Percentiles rank a stretch among this genome's conserved stretches.
Evolutionary conservation across 768 basidiomycete genomes (phyloP).

Genomic region (Mrakia gelida): DNA sequence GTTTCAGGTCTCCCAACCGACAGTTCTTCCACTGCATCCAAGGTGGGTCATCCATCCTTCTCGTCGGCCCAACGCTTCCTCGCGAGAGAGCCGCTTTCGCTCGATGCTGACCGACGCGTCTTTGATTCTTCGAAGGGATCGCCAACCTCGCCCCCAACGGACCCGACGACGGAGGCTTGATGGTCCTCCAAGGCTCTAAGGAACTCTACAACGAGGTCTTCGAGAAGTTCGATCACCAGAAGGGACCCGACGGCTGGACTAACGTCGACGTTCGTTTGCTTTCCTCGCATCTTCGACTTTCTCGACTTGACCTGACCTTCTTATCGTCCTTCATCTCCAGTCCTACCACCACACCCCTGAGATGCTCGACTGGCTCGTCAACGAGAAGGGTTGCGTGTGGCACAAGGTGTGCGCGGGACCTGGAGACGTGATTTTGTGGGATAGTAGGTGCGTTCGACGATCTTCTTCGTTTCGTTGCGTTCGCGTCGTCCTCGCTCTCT

Average conservation of each 20-base stretch:
- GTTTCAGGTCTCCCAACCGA: background rate
- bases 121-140: conserved; percentile 6
- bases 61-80: background rate
- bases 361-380: conserved; percentile 44
- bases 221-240: conserved; percentile 39
- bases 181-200: conserved; percentile 45
- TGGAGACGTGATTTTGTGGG: conserved; percentile 45
- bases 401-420: conserved; percentile 42
- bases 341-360: background rate
- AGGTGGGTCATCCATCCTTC: background rate
- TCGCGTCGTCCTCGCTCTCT: background rate
- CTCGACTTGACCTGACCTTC: conserved; percentile 29
- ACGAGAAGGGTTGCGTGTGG: conserved; percentile 44
- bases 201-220: conserved; percentile 43
- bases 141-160: conserved; percentile 41
- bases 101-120: background rate
- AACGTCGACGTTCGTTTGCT: conserved; percentile 28
- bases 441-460: conserved; percentile 28
- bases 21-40: conserved; percentile 28
- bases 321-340: background rate
- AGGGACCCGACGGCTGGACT: conserved; percentile 35
- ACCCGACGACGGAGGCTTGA: conserved; percentile 46
- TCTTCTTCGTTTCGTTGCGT: conserved; percentile 36
- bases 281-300: background rate
- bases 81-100: no score